Evolutionary conservation across 768 basidiomycete species (phyloP).

Genomic region (Russula lepida): DNA sequence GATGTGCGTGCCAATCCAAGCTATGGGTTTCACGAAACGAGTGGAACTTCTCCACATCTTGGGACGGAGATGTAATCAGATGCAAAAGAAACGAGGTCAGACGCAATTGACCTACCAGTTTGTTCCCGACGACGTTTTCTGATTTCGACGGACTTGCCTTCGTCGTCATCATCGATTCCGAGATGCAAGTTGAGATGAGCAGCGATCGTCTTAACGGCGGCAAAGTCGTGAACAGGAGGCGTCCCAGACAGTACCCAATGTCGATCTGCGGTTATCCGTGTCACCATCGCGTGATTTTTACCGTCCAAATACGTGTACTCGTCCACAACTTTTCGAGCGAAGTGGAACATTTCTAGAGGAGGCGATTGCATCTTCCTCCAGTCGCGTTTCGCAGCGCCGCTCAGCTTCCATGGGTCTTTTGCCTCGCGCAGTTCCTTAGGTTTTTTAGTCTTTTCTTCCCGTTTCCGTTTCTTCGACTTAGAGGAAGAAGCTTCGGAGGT

Average conservation of each 20-base stretch:
- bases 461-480: constrained; percentile 39
- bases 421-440: constrained; percentile 37
- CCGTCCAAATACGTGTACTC: constrained; percentile 91
- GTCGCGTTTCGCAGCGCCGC: constrained; percentile 52
- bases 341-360: constrained; percentile 89
- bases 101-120: constrained; percentile 48
- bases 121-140: constrained; percentile 79
- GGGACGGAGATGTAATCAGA: constrained; percentile 2
- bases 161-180: constrained; percentile 82
- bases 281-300: constrained; percentile 69
- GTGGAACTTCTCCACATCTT: constrained; percentile 88
- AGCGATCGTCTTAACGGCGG: constrained; percentile 82
- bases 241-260: constrained; percentile 98
- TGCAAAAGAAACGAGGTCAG: not conserved
- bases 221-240: constrained; percentile 87
- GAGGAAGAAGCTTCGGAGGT: constrained; percentile 31
- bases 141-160: constrained; percentile 63
- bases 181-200: constrained; percentile 86
- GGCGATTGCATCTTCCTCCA: constrained; percentile 77
- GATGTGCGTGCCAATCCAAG: constrained; percentile 85
- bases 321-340: constrained; percentile 81
- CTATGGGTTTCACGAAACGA: constrained; percentile 94
- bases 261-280: constrained; percentile 63
- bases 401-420: constrained; percentile 73
- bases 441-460: constrained; percentile 24